Conservation (phyloP, 805 yeast species). For the Torulaspora quercuum region DNA sequence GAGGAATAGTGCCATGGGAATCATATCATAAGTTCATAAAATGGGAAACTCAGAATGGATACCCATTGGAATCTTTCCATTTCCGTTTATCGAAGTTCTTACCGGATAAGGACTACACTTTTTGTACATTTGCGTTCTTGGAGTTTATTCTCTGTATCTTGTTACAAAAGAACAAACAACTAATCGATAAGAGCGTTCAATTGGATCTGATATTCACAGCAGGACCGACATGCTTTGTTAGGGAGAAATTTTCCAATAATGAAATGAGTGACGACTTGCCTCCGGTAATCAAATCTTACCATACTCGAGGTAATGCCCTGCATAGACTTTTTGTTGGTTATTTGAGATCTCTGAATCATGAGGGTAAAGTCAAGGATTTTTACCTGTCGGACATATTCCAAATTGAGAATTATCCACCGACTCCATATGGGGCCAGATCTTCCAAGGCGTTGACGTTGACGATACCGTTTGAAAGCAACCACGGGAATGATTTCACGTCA, state of each 20-base stretch:
- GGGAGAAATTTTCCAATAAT: slow-evolving; percentile 13
- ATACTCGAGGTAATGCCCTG: slow-evolving; percentile 36
- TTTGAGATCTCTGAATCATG: slow-evolving; percentile 34
- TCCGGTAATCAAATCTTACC: slow-evolving; percentile 35
- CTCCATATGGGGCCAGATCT: slow-evolving; percentile 33
- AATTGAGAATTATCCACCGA: slow-evolving; percentile 37
- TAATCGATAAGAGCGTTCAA: slow-evolving; percentile 31
- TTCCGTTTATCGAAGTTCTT: slow-evolving; percentile 35
- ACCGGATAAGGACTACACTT: slow-evolving; percentile 38
- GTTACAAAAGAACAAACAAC: slow-evolving; percentile 32
- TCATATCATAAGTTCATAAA: slow-evolving; percentile 31
- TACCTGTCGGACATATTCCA: slow-evolving; percentile 35
- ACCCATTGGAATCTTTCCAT: slow-evolving; percentile 35
- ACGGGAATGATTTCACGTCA: slow-evolving; percentile 34
- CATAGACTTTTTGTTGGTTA: slow-evolving; percentile 37
- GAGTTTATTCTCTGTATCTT: slow-evolving; percentile 36
- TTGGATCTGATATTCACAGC: slow-evolving; percentile 38
- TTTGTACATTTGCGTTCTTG: slow-evolving; percentile 38
- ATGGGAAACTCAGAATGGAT: slow-evolving; percentile 26
- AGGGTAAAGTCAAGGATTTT: slow-evolving; percentile 33
- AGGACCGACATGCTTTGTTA: slow-evolving; percentile 38
- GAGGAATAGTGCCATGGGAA: slow-evolving; percentile 39
- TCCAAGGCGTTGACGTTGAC: slow-evolving; percentile 39
- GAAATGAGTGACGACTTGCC: slow-evolving; percentile 30
- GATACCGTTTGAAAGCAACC: slow-evolving; percentile 24